Conservation (phyloP, 495 filamentous ascomycete species). For the Pyrenula aspistea region DNA sequence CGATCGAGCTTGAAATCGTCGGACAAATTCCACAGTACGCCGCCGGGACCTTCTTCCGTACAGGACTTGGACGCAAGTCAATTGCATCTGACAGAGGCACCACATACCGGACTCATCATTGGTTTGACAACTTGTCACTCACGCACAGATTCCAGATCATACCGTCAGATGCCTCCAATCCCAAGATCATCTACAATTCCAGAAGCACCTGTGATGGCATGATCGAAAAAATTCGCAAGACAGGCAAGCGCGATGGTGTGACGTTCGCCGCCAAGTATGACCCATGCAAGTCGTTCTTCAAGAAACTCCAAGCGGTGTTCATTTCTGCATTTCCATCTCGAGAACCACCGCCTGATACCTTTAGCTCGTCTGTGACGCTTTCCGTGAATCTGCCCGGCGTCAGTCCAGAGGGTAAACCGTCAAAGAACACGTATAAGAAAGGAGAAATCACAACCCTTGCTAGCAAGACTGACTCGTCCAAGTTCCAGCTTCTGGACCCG, state of each 20-base stretch:
- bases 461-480: constrained; percentile 45
- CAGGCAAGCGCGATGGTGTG: constrained; percentile 29
- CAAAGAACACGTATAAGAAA: constrained; percentile 10
- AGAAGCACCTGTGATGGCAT: constrained; percentile 46
- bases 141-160: constrained; percentile 61
- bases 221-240: constrained; percentile 38
- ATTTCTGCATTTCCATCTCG: constrained; percentile 4
- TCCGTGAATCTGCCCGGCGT: constrained; percentile 45
- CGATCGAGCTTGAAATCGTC: constrained; percentile 34
- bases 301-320: constrained; percentile 51
- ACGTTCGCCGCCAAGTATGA: constrained; percentile 55
- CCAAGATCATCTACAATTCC: constrained; percentile 58
- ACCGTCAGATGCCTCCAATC: constrained; percentile 11
- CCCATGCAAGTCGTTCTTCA: constrained; percentile 56
- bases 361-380: constrained; percentile 38
- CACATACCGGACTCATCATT: constrained; percentile 48
- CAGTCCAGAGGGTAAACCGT: constrained; percentile 1
- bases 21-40: constrained; percentile 40
- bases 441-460: constrained; percentile 33
- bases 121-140: constrained; percentile 74
- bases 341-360: not conserved
- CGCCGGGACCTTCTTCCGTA: constrained; percentile 57
- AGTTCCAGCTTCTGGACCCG: constrained; percentile 49
- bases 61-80: constrained; percentile 52
- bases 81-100: constrained; percentile 42